Evolutionary conservation across 768 basidiomycete species (phyloP), one percentile per base, ranked within the genome.

Genomic region (Rhodotorula kratochvilovae): DNA sequence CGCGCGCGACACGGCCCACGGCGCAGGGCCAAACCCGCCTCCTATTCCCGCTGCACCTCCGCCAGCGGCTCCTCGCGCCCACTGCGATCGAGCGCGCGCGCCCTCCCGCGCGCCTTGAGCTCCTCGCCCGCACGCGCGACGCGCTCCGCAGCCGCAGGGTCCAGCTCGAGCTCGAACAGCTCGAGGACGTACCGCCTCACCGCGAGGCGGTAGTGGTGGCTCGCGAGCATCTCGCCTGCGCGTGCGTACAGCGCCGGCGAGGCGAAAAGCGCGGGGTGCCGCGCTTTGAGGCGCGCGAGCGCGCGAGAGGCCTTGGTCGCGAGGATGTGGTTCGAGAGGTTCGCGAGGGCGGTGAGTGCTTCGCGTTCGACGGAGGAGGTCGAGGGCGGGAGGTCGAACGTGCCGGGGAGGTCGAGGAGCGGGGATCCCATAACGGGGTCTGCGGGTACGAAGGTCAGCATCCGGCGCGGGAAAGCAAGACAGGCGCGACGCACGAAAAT

Each of bases 171-270:
- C 21, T 89, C 89, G 84, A 99, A 99, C 12, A 97, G 84, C 69
- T 99, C 95, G 70, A 97, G 80, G 73, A 98, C 88, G 80, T 93
- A 98, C 66, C 91, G 85, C 57, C 95, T 87, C 68, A 96, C 93
- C 25, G 94, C 91, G 16, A 93, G 85, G 36, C 93, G 89, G 80
- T 92, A 97, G 69, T 90, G 88, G 69, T 91, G 90, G 1, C 88
- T 89, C 4, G 91, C 93, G 67, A 99, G 88, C 63, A 89, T 87
- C 63, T 91, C 89, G 48, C 97, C 83, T 1, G 89, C 92, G 51
- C 94, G 87, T 80, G 88, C 92, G 78, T 90, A 88, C 79, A 93
- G 85, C 8, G 86, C 81, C 0, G 90, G 85, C 0, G 92, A 93
- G 10, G 85, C 81, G 81, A 97, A 98, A 36, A 90, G 85, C 7